Percentiles rank a stretch among this genome's conserved stretches.
Evolutionary conservation across 768 basidiomycete genomes (phyloP).

Genomic region (Suillus sp.): DNA sequence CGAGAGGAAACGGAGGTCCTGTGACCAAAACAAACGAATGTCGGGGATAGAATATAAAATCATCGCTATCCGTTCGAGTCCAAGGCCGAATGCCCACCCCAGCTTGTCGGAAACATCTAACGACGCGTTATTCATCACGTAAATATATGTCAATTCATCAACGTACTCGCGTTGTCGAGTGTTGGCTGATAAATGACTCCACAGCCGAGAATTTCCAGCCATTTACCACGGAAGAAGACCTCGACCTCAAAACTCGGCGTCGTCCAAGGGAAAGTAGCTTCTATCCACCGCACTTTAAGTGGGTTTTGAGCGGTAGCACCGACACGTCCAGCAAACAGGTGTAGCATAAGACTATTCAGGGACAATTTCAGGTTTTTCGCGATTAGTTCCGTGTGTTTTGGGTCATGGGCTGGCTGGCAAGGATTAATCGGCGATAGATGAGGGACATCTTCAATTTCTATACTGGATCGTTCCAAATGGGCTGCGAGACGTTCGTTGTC

Average conservation of each 20-base stretch:
- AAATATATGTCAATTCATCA: neutral
- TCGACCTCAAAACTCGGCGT: conserved; percentile 98
- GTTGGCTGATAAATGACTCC: conserved; percentile 92
- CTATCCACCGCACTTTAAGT: conserved; percentile 92
- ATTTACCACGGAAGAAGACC: conserved; percentile 93
- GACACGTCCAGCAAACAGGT: conserved; percentile 70
- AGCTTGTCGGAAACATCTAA: conserved; percentile 79
- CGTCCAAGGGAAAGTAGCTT: conserved; percentile 98
- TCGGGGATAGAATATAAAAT: conserved; percentile 95
- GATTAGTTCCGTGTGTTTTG: conserved; percentile 68
- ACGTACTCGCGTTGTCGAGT: conserved; percentile 81
- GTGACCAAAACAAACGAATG: conserved; percentile 97
- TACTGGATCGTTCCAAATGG: conserved; percentile 68
- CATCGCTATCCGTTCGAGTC: conserved; percentile 97
- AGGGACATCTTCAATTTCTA: conserved; percentile 86
- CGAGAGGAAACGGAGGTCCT: conserved; percentile 80
- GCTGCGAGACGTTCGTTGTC: conserved; percentile 67
- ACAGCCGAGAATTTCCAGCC: conserved; percentile 95
- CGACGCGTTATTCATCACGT: conserved; percentile 15
- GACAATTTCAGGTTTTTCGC: conserved; percentile 87
- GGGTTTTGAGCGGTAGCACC: conserved; percentile 62
- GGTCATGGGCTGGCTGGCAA: conserved; percentile 76
- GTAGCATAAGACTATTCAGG: conserved; percentile 82
- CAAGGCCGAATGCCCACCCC: conserved; percentile 98
- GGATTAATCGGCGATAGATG: conserved; percentile 77